phyloP scores from a whole-genome alignment of 2,329 filamentous ascomycete genomes.

The Penicillium sp. region DNA sequence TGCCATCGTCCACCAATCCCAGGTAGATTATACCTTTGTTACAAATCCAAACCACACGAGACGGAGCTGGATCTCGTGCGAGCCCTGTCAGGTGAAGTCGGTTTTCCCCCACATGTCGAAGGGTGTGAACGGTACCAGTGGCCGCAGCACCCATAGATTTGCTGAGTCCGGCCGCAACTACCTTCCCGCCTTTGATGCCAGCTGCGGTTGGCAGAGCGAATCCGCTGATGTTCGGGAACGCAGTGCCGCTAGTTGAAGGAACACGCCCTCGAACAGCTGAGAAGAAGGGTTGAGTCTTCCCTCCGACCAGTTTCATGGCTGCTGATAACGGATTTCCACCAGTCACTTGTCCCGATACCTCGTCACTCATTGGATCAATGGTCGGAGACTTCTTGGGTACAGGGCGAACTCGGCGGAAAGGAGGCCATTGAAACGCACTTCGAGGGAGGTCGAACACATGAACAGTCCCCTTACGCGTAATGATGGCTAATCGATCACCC shows the following conservation, averaged over 20 bases:
- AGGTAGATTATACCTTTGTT: slow-evolving; percentile 44
- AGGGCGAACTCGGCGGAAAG: slow-evolving; percentile 55
- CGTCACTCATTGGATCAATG: slow-evolving; percentile 48
- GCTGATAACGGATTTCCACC: slow-evolving; percentile 59
- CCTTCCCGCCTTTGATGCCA: slow-evolving; percentile 48
- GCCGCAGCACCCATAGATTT: slow-evolving; percentile 53
- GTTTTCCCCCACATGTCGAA: slow-evolving; percentile 51
- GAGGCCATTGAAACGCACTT: slow-evolving; percentile 84
- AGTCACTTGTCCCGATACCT: slow-evolving; percentile 46
- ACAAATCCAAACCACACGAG: slow-evolving; percentile 49
- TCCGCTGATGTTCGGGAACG: slow-evolving; percentile 44
- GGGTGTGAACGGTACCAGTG: slow-evolving; percentile 48
- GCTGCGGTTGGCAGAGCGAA: slow-evolving; percentile 49
- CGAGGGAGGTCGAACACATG: slow-evolving; percentile 86
- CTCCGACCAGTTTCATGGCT: slow-evolving; percentile 69
- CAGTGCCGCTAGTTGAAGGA: slow-evolving; percentile 44
- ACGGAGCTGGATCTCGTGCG: slow-evolving; percentile 38
- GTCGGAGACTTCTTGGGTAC: slow-evolving; percentile 34
- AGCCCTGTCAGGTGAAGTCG: slow-evolving; percentile 47
- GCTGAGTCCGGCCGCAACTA: slow-evolving; percentile 51
- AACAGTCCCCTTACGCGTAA: slow-evolving; percentile 92
- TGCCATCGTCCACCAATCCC: slow-evolving; percentile 47
- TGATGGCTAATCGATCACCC: slow-evolving; percentile 80
- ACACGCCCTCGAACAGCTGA: slow-evolving; percentile 62
- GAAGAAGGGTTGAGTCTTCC: slow-evolving; percentile 60